These are phyloP conservation scores for Collybia mongolica DNA, from an alignment of 768 basidiomycete species.

Conservation along the genomic window DNA sequence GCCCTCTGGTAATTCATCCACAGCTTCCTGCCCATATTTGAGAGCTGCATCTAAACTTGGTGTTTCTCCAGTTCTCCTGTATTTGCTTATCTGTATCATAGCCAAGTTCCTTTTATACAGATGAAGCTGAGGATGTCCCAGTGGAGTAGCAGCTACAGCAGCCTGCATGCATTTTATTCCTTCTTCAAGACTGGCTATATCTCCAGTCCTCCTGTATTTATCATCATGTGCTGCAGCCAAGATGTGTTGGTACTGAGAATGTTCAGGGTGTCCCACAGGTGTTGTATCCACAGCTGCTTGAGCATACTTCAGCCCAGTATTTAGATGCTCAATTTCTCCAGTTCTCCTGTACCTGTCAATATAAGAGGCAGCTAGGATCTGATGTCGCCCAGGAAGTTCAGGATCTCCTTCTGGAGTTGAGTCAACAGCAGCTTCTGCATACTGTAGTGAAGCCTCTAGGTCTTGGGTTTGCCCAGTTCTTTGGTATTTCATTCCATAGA, in stretches of 20 bases:
- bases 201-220: not conserved
- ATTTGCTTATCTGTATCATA: not conserved
- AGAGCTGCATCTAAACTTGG: too few relatives aligned
- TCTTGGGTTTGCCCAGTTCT: not conserved
- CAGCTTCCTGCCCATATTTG: too few relatives aligned
- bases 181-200: constrained; percentile 1
- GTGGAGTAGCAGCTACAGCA: not conserved
- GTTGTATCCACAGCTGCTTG: constrained; percentile 1
- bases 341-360: not conserved
- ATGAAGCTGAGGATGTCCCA: constrained; percentile 1
- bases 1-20: too few relatives aligned
- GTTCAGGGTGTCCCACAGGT: not conserved
- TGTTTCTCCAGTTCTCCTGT: too few relatives aligned
- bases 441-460: not conserved
- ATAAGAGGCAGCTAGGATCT: not conserved
- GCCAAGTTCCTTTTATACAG: constrained; percentile 1
- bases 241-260: not conserved
- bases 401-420: not conserved
- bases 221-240: constrained; percentile 1
- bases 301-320: not conserved
- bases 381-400: constrained; percentile 1
- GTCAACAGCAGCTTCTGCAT: not conserved
- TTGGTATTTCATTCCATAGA: not conserved
- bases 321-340: not conserved
- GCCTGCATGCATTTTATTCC: not conserved